Evolutionary conservation across 1,284 basidiomycete genomes (phyloP), one percentile per base, ranked within the genome.

Genomic region (Taiwanofungus camphoratus): DNA sequence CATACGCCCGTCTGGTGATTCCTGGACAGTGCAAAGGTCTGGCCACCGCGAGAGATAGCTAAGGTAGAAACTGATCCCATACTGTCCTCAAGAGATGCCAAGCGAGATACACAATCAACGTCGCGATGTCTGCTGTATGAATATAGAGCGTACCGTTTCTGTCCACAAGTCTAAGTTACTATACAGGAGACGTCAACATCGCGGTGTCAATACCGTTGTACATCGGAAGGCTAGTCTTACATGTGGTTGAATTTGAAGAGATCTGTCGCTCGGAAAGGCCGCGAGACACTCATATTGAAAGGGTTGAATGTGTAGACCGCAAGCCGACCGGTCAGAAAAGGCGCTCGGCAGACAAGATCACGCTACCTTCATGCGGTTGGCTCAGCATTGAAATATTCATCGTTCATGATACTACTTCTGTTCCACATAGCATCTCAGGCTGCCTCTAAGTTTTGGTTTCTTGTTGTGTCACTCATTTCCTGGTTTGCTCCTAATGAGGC

Each of bases 151-250:
- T 55, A 88, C 87, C 15, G 92, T 95, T 68, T 95, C 92, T 36
- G 92, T 95, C 88, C 89, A 95, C 42, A 92, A 72, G 62, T 95
- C 92, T 57, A 94, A 68, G 62, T 95, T 95, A 48, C 92, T 92
- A 58, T 1, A 44, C 29, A 31, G 39, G 44, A 22, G 19, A 36
- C n/a, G 16, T 18, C 34, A 36, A 20, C 20, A 18, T 15, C 7
- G 6, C 19, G 5, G 19, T 15, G 35, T 49, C 26, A 43, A 24
- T 34, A n/a, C 4, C 24, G 18, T 23, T 16, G 5, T 6, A 23
- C 35, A 36, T 20, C 26, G 21, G 5, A 20, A 34, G 23, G 16
- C n/a, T n/a, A 11, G n/a, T 63, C 74, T 52, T 53, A 87, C 88
- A 90, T 74, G 59, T 92, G 90, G 63, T 95, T 95, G 69, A 93